A percentile compares a stretch with the other conserved stretches of the same genome.
phyloP scores from a whole-genome alignment of 805 yeast genomes.

The Suhomyces prunicola region DNA sequence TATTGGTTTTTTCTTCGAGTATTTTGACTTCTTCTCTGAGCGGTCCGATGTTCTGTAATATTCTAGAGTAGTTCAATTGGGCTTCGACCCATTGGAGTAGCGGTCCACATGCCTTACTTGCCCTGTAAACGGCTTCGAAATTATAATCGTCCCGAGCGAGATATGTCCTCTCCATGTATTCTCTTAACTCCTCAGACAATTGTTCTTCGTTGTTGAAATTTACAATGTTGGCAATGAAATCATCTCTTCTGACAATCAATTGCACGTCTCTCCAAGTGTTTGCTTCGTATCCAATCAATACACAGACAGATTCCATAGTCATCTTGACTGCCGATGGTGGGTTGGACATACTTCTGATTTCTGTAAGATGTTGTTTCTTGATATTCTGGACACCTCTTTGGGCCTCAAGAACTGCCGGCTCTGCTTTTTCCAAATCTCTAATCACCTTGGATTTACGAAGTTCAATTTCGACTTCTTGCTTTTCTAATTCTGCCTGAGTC shows the following conservation, averaged over 20 bases:
- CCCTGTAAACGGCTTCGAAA: slow-evolving; percentile 74
- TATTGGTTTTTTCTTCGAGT: slow-evolving; percentile 58
- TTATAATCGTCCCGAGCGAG: slow-evolving; percentile 63
- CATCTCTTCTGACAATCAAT: slow-evolving; percentile 75
- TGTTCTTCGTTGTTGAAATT: slow-evolving; percentile 62
- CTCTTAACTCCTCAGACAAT: slow-evolving; percentile 51
- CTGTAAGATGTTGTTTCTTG: slow-evolving; percentile 88
- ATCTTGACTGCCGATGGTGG: slow-evolving; percentile 88
- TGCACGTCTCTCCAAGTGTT: slow-evolving; percentile 81
- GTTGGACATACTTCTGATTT: slow-evolving; percentile 80
- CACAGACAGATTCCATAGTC: slow-evolving; percentile 85
- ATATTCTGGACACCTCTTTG: slow-evolving; percentile 87
- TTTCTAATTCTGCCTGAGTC: slow-evolving; percentile 64
- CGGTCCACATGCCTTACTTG: slow-evolving; percentile 96
- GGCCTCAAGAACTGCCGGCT: slow-evolving; percentile 83
- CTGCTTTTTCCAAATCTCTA: slow-evolving; percentile 68
- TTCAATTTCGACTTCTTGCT: slow-evolving; percentile 61
- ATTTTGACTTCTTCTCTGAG: slow-evolving; percentile 58
- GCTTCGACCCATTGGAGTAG: slow-evolving; percentile 85
- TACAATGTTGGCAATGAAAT: slow-evolving; percentile 80
- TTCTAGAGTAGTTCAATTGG: slow-evolving; percentile 72
- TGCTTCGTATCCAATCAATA: slow-evolving; percentile 68
- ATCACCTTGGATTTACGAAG: slow-evolving; percentile 53
- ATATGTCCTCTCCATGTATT: slow-evolving; percentile 56
- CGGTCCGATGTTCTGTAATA: slow-evolving; percentile 72